Base-by-base conservation (phyloP, 345 rosid genomes). In the Hypericum androsaemum region DNA sequence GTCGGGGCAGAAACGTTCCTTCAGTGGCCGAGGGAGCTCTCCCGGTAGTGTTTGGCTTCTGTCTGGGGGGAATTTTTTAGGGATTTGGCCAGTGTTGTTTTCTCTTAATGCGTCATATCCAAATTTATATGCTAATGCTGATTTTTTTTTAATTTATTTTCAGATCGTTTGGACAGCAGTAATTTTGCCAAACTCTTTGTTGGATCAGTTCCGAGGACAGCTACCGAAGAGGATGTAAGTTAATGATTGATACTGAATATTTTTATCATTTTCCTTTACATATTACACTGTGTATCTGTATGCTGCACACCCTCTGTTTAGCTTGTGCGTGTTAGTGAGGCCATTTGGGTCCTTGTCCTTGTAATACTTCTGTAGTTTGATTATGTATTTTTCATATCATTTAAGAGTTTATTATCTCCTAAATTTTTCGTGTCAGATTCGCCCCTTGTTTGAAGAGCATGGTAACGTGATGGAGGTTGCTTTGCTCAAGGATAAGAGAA, bases 401-500 rank as follows among this genome's bases (percentile, higher is more conserved):
- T 22, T 22, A 22, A 22, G 32, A 22, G 4, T 22, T 22, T 22
- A 22, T 22, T 22, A 4, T 22, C 32, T 22, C 32, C 32, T 22
- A 4, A 22, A 22, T 22, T 22, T 74, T 65, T 65, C 17, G 11
- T 72, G 37, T 12, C 64, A 92, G 98, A 83, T 92, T 56, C 88
- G 94, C 14, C 90, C 94, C 22, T 61, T 77, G 58, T 92, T 92
- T 68, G 95, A 88, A 60, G 75, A 73, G 60, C 89, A 88, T 66
- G 98, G 98, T 64, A 68, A 76, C 47, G 98, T 92, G 60, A 59
- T 85, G 16, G 98, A 92, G 76, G 98, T 92, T 66, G 98, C 98
- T 51, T 59, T 85, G 72, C 85, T 92, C 71, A 92, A 77, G 69
- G 98, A 92, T 66, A 92, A 86, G 75, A 85, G 76, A 75, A 88